phyloP scores from a whole-genome alignment of 139 green algal genomes.

The Micractinium conductrix region DNA sequence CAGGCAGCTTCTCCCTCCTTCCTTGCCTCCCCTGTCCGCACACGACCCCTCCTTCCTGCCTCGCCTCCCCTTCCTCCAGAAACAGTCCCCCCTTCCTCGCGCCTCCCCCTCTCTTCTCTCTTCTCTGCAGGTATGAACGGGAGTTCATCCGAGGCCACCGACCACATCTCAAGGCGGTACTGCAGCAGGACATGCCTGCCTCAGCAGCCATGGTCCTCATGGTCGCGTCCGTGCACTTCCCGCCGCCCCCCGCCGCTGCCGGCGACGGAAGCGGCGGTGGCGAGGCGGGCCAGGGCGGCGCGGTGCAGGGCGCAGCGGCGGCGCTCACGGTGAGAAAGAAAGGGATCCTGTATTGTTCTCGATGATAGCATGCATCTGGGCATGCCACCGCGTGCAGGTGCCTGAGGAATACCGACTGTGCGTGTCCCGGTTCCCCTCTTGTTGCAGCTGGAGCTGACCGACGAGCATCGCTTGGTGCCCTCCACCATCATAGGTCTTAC shows the following conservation, averaged over 20 bases:
- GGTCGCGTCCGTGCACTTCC: slow-evolving; percentile 48
- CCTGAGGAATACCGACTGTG: no score
- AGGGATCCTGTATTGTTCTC: no score
- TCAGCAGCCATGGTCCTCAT: slow-evolving; percentile 58
- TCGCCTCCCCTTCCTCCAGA: neutral
- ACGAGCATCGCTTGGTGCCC: neutral
- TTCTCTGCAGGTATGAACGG: slow-evolving; percentile 55
- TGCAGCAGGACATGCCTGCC: slow-evolving; percentile 68
- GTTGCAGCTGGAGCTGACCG: neutral
- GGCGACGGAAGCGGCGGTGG: neutral
- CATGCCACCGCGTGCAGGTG: no score
- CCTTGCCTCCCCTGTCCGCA: neutral
- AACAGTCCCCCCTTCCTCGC: neutral
- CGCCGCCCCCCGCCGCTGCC: neutral
- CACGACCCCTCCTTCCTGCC: neutral
- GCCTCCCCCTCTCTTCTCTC: neutral
- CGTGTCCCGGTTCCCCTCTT: neutral
- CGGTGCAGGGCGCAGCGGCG: neutral
- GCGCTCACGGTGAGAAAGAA: slow-evolving; percentile 8
- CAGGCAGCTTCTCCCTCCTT: neutral
- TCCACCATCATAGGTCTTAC: no score
- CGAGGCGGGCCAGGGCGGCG: neutral
- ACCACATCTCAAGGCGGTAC: slow-evolving; percentile 61
- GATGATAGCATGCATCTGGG: no score
- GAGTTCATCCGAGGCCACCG: slow-evolving; percentile 56